Evolutionary conservation across 192 early-diverging fungal genomes (phyloP).

Genomic region (Coemansia asiatica): DNA sequence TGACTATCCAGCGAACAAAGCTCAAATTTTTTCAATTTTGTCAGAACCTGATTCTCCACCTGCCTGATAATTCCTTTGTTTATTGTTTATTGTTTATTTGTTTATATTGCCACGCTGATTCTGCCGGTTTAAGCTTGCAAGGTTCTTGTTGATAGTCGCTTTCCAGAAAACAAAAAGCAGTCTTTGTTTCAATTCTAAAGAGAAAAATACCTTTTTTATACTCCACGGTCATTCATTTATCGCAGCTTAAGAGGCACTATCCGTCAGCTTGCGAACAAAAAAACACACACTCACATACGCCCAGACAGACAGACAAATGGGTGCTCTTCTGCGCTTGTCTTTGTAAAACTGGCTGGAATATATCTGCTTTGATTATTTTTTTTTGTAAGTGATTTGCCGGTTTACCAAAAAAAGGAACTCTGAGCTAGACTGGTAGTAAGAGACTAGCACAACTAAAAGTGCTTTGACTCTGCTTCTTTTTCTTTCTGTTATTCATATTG

Average conservation of each 20-base stretch:
- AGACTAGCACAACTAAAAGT: neutral
- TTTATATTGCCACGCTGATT: constrained; percentile 1
- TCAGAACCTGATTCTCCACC: neutral
- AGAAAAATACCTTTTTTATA: neutral
- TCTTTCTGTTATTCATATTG: neutral
- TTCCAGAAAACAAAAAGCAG: neutral
- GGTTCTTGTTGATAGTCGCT: neutral
- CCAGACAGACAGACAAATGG: too few species aligned
- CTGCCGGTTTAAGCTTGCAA: constrained; percentile 1
- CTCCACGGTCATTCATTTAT: neutral
- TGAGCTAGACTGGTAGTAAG: neutral
- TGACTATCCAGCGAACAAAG: too few species aligned
- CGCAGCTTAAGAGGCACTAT: neutral
- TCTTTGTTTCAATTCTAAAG: neutral
- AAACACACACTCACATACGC: too few species aligned
- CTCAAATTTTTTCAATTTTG: neutral
- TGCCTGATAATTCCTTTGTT: neutral
- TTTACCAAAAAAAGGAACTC: neutral
- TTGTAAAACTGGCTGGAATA: too few species aligned
- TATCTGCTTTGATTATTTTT: neutral
- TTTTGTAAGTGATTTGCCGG: neutral
- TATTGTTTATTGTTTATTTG: neutral
- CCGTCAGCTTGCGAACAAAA: too few species aligned
- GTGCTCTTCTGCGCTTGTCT: too few species aligned
- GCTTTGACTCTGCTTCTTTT: neutral